Evolutionary conservation across 2,329 filamentous ascomycete genomes (phyloP), one percentile per base, ranked within the genome.

Genomic region (Pseudocercospora cruenta): DNA sequence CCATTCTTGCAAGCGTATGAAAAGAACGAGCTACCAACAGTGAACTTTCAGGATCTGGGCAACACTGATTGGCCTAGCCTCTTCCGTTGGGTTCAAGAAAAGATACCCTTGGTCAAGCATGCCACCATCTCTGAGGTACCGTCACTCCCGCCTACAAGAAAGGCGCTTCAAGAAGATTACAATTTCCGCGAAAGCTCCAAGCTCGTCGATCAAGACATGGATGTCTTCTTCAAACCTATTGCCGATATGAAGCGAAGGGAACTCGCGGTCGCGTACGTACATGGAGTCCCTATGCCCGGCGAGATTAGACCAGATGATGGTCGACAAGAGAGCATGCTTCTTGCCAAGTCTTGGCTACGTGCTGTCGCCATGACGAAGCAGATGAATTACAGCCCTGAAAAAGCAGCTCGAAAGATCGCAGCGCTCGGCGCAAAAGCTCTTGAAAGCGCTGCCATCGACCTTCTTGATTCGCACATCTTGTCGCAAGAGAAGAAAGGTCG

Each of bases 61-160:
- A 83, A 84, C 1, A 92, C 92, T 66, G 89, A 94, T 73, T 93
- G 91, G 90, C 78, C 81, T 9, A 78, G 76, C 4, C 77, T 94
- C 5, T 84, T 93, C 55, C 81, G 84, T 39, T 94, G 91, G 91
- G 85, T 88, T 1, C 80, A 87, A 69, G 81, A 83, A 22, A 85
- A 77, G 24, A 65, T 74, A 26, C 53, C 63, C 39, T 65, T 64
- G 59, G 76, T 39, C 64, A 71, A 57, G 58, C 39, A 63, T 21
- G 70, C 86, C 3, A 78, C 82, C 24, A 79, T 79, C 0, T 78
- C 82, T 31, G 80, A 83, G 62, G 47, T 47, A 5, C 64, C 58
- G 33, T 61, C 65, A 53, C 61, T 68, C 51, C 65, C 62, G 16
- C 62, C 12, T 22, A 67, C 70, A 2, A 64, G 63, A 59, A 49